Percentiles rank a stretch among this genome's conserved stretches.
phyloP scores from a whole-genome alignment of 305 asterid genomes.

The Rubia tinctorum region DNA sequence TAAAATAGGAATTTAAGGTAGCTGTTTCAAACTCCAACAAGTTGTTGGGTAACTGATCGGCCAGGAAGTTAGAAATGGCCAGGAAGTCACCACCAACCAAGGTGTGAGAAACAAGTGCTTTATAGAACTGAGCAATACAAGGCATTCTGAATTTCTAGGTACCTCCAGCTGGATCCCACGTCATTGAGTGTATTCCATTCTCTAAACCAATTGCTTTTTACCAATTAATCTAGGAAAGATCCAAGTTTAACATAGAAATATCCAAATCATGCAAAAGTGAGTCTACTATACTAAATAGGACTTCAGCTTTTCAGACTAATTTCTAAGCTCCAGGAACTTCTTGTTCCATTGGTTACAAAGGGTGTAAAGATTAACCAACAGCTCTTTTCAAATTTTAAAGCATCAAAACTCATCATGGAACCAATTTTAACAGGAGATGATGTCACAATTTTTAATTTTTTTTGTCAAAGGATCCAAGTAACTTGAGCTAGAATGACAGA shows the following conservation, averaged over 20 bases:
- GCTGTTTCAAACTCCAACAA: background rate
- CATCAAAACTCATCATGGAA: background rate
- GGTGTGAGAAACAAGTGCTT: constrained; percentile 6
- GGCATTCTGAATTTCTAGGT: too few species aligned
- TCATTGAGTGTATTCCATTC: background rate
- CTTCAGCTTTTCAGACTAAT: background rate
- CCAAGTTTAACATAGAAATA: background rate
- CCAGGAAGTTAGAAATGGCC: background rate
- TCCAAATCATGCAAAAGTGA: background rate
- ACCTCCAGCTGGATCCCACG: background rate
- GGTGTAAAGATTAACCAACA: background rate
- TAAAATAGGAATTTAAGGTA: background rate
- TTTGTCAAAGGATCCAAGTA: background rate
- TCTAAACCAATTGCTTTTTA: background rate
- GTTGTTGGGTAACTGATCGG: background rate
- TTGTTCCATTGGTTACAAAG: background rate
- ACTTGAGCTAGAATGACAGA: background rate
- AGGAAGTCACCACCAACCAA: background rate
- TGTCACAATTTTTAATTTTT: background rate
- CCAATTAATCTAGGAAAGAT: background rate
- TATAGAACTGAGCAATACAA: background rate
- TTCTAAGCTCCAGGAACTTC: background rate
- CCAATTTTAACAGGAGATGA: background rate
- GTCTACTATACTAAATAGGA: background rate
- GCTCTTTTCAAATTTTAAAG: too few species aligned